phyloP scores from a whole-genome alignment of 768 basidiomycete species.

The Chlorophyllum brunneum region DNA sequence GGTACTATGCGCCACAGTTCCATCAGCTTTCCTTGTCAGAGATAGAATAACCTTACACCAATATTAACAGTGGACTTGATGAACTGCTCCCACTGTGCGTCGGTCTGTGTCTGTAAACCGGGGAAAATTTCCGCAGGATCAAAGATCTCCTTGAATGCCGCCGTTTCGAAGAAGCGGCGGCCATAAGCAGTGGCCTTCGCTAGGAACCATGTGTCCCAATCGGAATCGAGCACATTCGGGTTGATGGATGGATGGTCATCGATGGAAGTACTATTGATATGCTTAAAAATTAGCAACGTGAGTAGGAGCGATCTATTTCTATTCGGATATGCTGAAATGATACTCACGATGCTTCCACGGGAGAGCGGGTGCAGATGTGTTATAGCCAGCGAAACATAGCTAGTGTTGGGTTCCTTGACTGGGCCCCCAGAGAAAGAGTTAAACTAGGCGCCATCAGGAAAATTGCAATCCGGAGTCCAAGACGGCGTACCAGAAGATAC shows the following conservation, averaged over 20 bases:
- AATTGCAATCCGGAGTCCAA: not conserved
- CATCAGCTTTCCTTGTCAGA: too few relatives aligned
- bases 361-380: constrained; percentile 41
- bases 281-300: constrained; percentile 12
- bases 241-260: constrained; percentile 64
- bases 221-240: constrained; percentile 39
- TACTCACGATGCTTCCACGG: constrained; percentile 35
- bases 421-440: constrained; percentile 27
- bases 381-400: constrained; percentile 30
- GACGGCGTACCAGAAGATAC: constrained; percentile 23
- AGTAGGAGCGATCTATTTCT: not conserved
- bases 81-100: constrained; percentile 23
- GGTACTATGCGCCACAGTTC: constrained; percentile 18
- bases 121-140: constrained; percentile 27
- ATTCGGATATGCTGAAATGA: not conserved
- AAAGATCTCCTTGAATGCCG: constrained; percentile 26
- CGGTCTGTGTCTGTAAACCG: constrained; percentile 20
- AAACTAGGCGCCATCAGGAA: constrained; percentile 19
- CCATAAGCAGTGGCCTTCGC: constrained; percentile 28
- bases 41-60: too few relatives aligned
- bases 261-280: constrained; percentile 52
- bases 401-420: constrained; percentile 25
- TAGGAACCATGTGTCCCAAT: constrained; percentile 30
- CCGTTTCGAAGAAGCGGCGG: constrained; percentile 27
- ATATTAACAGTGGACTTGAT: constrained; percentile 20